Base-by-base conservation (phyloP, 2,329 filamentous ascomycete species). In the Xylaria sp. region DNA sequence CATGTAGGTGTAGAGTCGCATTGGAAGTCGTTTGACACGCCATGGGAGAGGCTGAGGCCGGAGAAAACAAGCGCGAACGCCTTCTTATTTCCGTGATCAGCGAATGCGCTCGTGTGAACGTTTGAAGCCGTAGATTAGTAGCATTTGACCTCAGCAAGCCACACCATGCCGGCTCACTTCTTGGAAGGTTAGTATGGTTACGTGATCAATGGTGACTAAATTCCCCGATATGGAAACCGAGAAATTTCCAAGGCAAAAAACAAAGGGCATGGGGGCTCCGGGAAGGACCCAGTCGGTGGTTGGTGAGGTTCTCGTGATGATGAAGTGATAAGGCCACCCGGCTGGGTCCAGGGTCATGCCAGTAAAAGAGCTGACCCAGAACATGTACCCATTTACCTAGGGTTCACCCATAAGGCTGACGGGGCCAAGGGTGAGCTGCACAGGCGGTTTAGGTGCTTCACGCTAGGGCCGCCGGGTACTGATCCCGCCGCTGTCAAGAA, bases 391-490 rank as follows among this genome's bases (percentile, higher is more conserved):
- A n/a, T n/a, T n/a, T 31, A 31, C 4, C 28, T 9, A 31, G 4
- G 28, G 5, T 31, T 9, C 28, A 31, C 28, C 55, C 50, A 50
- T 58, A 58, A 46, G 54, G 60, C 60, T 62, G 60, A 40, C 8
- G 35, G 28, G 43, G 31, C 25, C 6, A 43, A 25, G 23, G 2
- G 14, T 35, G 45, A 37, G 17, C n/a, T 2, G 28, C 42, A 4
- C 28, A 31, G 28, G 28, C 28, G 28, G 49, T 47, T 40, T 8
- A 33, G 14, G 33, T 15, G 42, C 21, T 21, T n/a, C n/a, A 49
- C 54, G 49, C 60, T 62, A 62, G 35, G 53, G 5, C 11, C 31
- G 17, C 47, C 54, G 60, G 60, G 53, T 61, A 42, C 47, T 49
- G 49, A 53, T 49, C 60, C n/a, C 54, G 42, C n/a, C 8, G 49